Base-by-base conservation (phyloP, 768 basidiomycete genomes). In the Xerocomellus chrysenteron region DNA sequence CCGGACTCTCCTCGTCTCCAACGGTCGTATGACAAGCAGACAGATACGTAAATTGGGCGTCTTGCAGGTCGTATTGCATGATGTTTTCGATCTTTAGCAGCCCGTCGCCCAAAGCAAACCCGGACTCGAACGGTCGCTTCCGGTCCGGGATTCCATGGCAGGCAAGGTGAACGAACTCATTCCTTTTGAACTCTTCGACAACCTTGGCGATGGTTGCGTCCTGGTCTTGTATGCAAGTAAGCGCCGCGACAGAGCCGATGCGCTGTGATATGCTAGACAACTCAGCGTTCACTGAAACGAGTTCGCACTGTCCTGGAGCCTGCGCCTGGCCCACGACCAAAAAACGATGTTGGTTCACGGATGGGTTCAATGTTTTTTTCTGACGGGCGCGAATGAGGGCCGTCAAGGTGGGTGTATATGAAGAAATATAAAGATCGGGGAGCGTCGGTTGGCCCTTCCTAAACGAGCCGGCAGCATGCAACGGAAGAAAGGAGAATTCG, bases 21-120 rank as follows among this genome's bases (percentile, higher is more conserved):
- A 40, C 30, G 1, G 36, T 43, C 54, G 52, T 47, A 21, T 67
- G 63, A 36, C 70, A 71, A 0, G 68, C 67, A 33, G 67, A 68
- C 28, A 71, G 40, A 26, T 64, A 64, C 21, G 63, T 45, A 39
- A 64, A 58, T 26, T 43, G 44, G 1, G 59, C 30, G 7, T 55
- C 24, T 2, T 33, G 33, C 14, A 68, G 44, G 6, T 53, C 21
- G 19, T 42, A 46, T 14, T 37, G 47, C 26, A 51, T 55, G 45
- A 64, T 56, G n/a, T 53, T 1, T 13, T 47, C 44, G 4, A 65
- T 36, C 32, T 13, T 37, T 5, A 47, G n/a, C 33, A 57, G 7
- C 2, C 51, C 39, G 14, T 47, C 51, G 3, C 39, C 17, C 26
- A 64, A 32, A n/a, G 58, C 43, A 21, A 64, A 64, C 21, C n/a